Evolutionary conservation across 345 rosid genomes (phyloP).

Genomic region (Iberis pinnata): DNA sequence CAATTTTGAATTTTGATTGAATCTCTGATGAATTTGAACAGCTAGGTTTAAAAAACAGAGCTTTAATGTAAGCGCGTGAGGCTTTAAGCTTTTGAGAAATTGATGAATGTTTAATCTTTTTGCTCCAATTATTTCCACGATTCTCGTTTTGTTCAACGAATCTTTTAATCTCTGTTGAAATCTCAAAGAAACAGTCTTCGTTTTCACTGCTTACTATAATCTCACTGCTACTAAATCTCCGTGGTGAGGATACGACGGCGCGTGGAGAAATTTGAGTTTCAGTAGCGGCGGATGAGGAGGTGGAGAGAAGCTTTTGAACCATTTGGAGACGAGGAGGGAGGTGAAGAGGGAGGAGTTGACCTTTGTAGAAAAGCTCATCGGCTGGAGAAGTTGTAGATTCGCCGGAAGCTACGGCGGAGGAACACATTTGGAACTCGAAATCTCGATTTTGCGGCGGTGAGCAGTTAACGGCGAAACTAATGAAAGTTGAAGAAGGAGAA

Average conservation of each 20-base stretch:
- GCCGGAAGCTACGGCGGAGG: conserved; percentile 34
- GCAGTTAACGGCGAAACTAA: conserved; percentile 35
- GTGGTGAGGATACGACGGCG: conserved; percentile 35
- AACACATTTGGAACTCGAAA: conserved; percentile 81
- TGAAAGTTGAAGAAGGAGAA: conserved; percentile 27
- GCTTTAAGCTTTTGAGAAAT: conserved; percentile 48
- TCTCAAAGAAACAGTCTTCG: conserved; percentile 47
- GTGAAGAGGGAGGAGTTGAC: conserved; percentile 93
- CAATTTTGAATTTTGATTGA: conserved; percentile 20
- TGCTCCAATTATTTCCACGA: conserved; percentile 25
- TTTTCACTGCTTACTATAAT: conserved; percentile 42
- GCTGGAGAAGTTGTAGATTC: conserved; percentile 50
- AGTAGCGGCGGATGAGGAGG: conserved; percentile 20
- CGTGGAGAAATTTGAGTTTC: conserved; percentile 15
- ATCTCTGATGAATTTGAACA: conserved; percentile 41
- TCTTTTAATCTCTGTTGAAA: conserved; percentile 45
- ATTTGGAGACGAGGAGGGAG: conserved; percentile 73
- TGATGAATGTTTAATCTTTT: conserved; percentile 48
- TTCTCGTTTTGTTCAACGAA: conserved; percentile 31
- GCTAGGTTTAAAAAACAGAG: conserved; percentile 52
- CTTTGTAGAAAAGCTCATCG: conserved; percentile 91
- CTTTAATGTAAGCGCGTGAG: conserved; percentile 54
- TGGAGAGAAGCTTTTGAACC: conserved; percentile 63
- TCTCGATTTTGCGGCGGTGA: conserved; percentile 65
- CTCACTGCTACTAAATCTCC: conserved; percentile 46